Evolutionary conservation across 176 grass and related monocot genomes (phyloP), one percentile per base, ranked within the genome.

Genomic region (Aegilops speltoides): DNA sequence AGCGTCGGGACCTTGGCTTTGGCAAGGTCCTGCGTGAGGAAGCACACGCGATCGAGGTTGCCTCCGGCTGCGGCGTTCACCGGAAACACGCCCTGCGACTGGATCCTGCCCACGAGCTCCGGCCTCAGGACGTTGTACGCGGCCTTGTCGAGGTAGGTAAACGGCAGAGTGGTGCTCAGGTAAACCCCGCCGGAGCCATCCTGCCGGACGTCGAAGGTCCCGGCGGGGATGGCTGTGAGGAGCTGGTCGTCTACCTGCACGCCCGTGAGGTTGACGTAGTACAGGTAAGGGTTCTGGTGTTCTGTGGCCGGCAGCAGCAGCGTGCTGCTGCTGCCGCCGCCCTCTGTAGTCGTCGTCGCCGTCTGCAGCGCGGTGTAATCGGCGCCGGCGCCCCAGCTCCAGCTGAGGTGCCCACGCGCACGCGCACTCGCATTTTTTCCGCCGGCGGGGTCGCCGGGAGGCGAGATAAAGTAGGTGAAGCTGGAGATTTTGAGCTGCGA

Each of bases 131-230:
- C 41, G 24, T 26, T 6, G 73, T 88, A 88, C 12, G 71, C 86
- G 10, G 22, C 40, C 37, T 67, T 31, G 7, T 83, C 57, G n/a
- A 83, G 79, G 86, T 29, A 83, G 33, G 79, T 88, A 6, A 68
- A 28, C 0, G 86, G 79, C 4, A 29, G 4, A 24, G 76, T 79
- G 10, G 80, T 88, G 50, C 79, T 76, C 3, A 88, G 7, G 70
- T 68, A n/a, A 24, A 83, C 79, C 5, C 86, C 86, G 22, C 86
- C 68, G 24, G 69, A 64, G 11, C 79, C 86, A 33, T 83, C 15
- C 11, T 32, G 14, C 4, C 46, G 13, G 46, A 50, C 46, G 13
- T 50, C 46, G 46, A 50, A 50, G 46, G 46, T 50, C 46, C 46
- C 46, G 1, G 13, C 46, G 1, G 46, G 46, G 46, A 50, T 50